phyloP scores from a whole-genome alignment of 108 stramenopile species.

The Skeletonema grethae region DNA sequence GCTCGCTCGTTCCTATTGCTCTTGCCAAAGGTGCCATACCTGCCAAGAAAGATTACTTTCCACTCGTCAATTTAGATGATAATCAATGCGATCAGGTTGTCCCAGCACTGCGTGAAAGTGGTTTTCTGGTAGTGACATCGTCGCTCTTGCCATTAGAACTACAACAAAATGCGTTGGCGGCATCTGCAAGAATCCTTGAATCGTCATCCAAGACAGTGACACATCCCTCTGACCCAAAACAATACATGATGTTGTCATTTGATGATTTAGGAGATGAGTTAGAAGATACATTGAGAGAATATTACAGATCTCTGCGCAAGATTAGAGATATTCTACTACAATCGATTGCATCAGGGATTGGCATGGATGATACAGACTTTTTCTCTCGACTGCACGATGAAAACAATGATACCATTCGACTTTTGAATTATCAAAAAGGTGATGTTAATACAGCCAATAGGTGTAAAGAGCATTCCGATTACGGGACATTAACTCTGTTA shows the following conservation, averaged over 20 bases:
- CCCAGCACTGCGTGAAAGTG: conserved; percentile 47
- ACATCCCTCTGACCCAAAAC: conserved; percentile 74
- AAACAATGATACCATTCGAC: conserved; percentile 54
- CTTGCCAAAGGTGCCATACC: neutral
- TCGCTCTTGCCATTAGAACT: conserved; percentile 39
- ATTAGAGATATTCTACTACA: conserved; percentile 49
- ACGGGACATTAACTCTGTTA: conserved; percentile 67
- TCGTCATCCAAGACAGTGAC: conserved; percentile 25
- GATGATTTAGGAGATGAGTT: too few relatives aligned
- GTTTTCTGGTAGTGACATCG: conserved; percentile 60
- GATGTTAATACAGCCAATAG: conserved; percentile 52
- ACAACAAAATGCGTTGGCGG: conserved; percentile 54
- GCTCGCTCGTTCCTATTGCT: neutral
- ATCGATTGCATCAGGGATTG: conserved; percentile 61
- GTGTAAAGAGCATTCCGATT: conserved; percentile 81
- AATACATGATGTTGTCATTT: conserved; percentile 57
- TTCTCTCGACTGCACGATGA: conserved; percentile 57
- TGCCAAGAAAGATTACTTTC: conserved; percentile 5
- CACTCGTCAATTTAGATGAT: conserved; percentile 22
- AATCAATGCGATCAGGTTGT: conserved; percentile 16
- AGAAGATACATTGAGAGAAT: too few relatives aligned
- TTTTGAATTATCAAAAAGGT: conserved; percentile 50
- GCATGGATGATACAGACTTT: conserved; percentile 38
- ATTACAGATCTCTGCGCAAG: conserved; percentile 46
- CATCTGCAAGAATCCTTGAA: conserved; percentile 40